Percentiles rank a stretch among this genome's conserved stretches.
These are phyloP conservation scores for Ramichloridium luteum DNA, from an alignment of 2,329 filamentous ascomycete genomes.

Conservation along the genomic window DNA sequence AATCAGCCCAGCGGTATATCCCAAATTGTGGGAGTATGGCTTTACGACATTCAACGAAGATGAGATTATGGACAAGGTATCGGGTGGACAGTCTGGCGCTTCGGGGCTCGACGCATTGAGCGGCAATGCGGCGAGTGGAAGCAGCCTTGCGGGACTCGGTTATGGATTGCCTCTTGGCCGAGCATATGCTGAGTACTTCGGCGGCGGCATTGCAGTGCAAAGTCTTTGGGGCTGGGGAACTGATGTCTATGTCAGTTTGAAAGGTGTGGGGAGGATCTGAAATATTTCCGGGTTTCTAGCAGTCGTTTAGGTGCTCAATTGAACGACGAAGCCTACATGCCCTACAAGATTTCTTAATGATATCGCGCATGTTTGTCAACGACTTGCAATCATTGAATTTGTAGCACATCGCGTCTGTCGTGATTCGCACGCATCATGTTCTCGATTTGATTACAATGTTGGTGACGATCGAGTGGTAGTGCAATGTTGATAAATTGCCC, in stretches of 20 bases:
- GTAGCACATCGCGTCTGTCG: too few species aligned
- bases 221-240: conserved; percentile 88
- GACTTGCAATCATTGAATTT: too few species aligned
- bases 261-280: conserved; percentile 45
- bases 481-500: too few species aligned
- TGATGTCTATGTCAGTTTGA: conserved; percentile 52
- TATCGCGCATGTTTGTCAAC: too few species aligned
- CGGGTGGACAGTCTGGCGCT: conserved; percentile 27
- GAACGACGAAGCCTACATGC: too few species aligned
- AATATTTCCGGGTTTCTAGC: too few species aligned
- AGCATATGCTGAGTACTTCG: conserved; percentile 97
- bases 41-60: conserved; percentile 87
- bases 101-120: conserved; percentile 57
- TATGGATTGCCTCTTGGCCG: conserved; percentile 84
- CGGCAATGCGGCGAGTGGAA: conserved; percentile 57
- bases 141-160: conserved; percentile 73
- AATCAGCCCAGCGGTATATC: conserved; percentile 70
- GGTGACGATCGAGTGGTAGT: too few species aligned
- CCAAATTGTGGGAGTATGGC: conserved; percentile 91
- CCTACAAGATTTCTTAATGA: too few species aligned
- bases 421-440: too few species aligned
- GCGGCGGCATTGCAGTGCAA: conserved; percentile 88
- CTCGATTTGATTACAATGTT: too few species aligned
- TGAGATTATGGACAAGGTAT: conserved; percentile 37
- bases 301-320: too few species aligned